phyloP scores from a whole-genome alignment of 73 alveolate genomes.

The Durusdinium trenchii region DNA sequence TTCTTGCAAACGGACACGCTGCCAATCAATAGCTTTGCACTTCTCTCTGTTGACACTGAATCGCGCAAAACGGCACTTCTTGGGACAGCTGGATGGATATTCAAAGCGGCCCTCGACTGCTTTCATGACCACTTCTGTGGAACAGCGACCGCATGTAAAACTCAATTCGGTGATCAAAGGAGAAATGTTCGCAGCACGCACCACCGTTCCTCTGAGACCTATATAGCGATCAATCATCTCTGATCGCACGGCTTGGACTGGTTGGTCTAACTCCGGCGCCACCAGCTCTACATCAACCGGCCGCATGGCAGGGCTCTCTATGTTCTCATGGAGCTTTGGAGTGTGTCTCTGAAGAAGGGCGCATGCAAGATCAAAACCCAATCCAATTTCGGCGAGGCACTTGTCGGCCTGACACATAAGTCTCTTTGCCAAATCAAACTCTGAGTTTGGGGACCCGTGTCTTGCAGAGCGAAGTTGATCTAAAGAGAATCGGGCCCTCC shows the following conservation, averaged over 20 bases:
- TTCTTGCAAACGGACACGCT: conserved; percentile 65
- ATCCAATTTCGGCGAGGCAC: conserved; percentile 40
- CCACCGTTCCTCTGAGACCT: conserved; percentile 39
- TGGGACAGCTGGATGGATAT: conserved; percentile 63
- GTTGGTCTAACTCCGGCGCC: conserved; percentile 66
- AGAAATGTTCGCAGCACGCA: conserved; percentile 80
- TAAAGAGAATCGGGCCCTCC: conserved; percentile 25
- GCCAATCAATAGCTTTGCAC: conserved; percentile 77
- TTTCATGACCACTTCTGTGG: neutral
- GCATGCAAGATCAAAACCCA: conserved; percentile 80
- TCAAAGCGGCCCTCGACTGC: conserved; percentile 80
- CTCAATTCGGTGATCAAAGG: conserved; percentile 67
- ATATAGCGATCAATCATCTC: conserved; percentile 68
- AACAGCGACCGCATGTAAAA: conserved; percentile 64
- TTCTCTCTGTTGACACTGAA: conserved; percentile 64
- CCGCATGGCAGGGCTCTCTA: neutral
- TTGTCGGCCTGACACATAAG: conserved; percentile 26
- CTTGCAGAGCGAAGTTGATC: neutral
- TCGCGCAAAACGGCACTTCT: conserved; percentile 74
- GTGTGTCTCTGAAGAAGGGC: conserved; percentile 14
- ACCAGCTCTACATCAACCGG: conserved; percentile 23
- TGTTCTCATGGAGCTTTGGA: conserved; percentile 10
- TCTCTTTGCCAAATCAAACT: neutral
- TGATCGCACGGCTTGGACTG: conserved; percentile 67
- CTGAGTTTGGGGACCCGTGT: no score